Evolutionary conservation across 805 yeast species (phyloP).

Genomic region (Tetrapisispora arboricola): DNA sequence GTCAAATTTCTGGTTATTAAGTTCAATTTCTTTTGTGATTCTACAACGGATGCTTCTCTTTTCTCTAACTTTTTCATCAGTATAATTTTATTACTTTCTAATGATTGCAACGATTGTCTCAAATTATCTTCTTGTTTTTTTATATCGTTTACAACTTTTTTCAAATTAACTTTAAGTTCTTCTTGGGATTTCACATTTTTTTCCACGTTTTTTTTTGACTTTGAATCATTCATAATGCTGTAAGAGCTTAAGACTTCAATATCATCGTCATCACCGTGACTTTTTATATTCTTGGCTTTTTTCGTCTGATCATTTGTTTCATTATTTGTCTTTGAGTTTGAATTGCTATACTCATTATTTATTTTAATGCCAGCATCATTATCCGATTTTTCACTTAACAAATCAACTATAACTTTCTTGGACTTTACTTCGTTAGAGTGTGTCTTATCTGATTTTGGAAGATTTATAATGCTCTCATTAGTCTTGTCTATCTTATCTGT

Average conservation of each 20-base stretch:
- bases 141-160: slow-evolving; percentile 1
- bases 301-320: neutral
- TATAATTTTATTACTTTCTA: slow-evolving; percentile 14
- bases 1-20: slow-evolving; percentile 1
- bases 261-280: slow-evolving; percentile 1
- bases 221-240: neutral
- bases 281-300: neutral
- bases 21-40: slow-evolving; percentile 9
- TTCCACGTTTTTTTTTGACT: neutral
- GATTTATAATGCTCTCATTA: too few species aligned
- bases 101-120: slow-evolving; percentile 7
- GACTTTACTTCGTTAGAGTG: too few species aligned
- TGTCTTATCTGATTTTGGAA: too few species aligned
- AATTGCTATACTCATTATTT: too few species aligned
- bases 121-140: slow-evolving; percentile 9
- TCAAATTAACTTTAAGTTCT: slow-evolving; percentile 2
- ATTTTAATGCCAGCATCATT: neutral
- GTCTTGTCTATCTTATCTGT: too few species aligned
- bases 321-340: too few species aligned
- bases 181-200: neutral
- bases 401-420: slow-evolving; percentile 16
- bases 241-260: neutral
- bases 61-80: slow-evolving; percentile 15
- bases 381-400: slow-evolving; percentile 26
- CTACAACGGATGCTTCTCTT: slow-evolving; percentile 16